phyloP scores from a whole-genome alignment of 176 grass and related monocot genomes.

The Avena insularis region DNA sequence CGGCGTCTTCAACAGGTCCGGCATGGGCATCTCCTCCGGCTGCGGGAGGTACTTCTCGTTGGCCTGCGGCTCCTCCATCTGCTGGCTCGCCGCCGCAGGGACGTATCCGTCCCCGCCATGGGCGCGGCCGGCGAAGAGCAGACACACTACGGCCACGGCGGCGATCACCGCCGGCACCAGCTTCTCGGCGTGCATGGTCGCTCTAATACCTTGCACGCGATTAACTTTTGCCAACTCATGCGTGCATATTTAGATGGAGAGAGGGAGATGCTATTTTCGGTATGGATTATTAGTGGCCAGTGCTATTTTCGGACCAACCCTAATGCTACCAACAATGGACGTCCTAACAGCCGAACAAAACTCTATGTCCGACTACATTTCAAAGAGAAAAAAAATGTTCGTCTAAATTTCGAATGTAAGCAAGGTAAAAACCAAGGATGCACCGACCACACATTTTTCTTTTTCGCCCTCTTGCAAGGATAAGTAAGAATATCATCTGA shows the following conservation, averaged over 20 bases:
- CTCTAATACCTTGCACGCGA: neutral
- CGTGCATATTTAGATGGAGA: neutral
- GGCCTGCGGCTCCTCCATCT: neutral
- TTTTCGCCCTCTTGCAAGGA: too few species aligned
- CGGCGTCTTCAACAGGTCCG: neutral
- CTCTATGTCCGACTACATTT: too few species aligned
- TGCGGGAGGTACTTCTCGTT: constrained; percentile 1
- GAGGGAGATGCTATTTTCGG: neutral
- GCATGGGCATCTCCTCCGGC: constrained; percentile 4
- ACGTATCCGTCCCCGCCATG: neutral
- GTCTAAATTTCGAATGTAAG: too few species aligned
- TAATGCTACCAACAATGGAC: neutral
- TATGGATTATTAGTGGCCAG: neutral
- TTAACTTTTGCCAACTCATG: neutral
- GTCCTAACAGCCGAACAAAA: neutral
- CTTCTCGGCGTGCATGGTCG: neutral
- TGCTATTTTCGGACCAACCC: neutral
- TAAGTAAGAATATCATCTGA: too few species aligned
- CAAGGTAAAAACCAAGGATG: too few species aligned
- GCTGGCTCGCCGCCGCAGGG: neutral
- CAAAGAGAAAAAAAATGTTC: too few species aligned
- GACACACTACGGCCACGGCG: constrained; percentile 30
- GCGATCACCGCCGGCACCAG: neutral
- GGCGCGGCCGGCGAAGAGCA: neutral
- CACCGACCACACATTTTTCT: too few species aligned